phyloP scores from a whole-genome alignment of 208 protist genomes.

The Eutreptiella sp. region DNA sequence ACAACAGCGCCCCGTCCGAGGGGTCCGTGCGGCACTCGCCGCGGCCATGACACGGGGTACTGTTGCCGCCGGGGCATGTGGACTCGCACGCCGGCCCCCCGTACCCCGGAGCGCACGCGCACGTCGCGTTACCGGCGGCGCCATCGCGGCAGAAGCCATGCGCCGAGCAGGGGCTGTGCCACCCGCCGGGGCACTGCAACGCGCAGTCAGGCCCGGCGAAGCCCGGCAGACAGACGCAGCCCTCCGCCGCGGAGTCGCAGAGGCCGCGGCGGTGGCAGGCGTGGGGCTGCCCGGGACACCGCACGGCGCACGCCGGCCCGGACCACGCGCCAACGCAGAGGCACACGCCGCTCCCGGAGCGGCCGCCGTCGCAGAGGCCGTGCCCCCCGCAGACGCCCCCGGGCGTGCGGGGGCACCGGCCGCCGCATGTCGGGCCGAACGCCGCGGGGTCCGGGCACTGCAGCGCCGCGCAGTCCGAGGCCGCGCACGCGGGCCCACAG shows the following conservation, averaged over 20 bases:
- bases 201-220: slow-evolving; percentile 12
- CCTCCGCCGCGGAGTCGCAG: neutral
- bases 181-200: too few relatives aligned
- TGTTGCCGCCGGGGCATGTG: slow-evolving; percentile 22
- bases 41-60: too few relatives aligned
- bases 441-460: too few relatives aligned
- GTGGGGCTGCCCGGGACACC: slow-evolving; percentile 22
- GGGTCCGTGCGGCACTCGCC: too few relatives aligned
- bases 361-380: slow-evolving; percentile 13
- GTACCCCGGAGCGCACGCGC: slow-evolving; percentile 18
- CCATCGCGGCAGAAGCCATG: slow-evolving; percentile 20
- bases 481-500: neutral
- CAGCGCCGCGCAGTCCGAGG: neutral
- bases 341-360: slow-evolving; percentile 18
- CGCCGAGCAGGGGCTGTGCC: slow-evolving; percentile 17
- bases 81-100: slow-evolving; percentile 14
- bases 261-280: neutral
- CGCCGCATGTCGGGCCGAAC: neutral
- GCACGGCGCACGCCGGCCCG: slow-evolving; percentile 6
- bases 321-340: slow-evolving; percentile 29
- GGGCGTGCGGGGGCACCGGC: slow-evolving; percentile 12
- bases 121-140: slow-evolving; percentile 17
- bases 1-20: too few relatives aligned
- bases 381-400: too few relatives aligned
- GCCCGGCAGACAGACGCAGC: slow-evolving; percentile 6